Percentiles rank a stretch among this genome's conserved stretches.
Conservation (phyloP, 768 basidiomycete species). For the Trametes cubensis region DNA sequence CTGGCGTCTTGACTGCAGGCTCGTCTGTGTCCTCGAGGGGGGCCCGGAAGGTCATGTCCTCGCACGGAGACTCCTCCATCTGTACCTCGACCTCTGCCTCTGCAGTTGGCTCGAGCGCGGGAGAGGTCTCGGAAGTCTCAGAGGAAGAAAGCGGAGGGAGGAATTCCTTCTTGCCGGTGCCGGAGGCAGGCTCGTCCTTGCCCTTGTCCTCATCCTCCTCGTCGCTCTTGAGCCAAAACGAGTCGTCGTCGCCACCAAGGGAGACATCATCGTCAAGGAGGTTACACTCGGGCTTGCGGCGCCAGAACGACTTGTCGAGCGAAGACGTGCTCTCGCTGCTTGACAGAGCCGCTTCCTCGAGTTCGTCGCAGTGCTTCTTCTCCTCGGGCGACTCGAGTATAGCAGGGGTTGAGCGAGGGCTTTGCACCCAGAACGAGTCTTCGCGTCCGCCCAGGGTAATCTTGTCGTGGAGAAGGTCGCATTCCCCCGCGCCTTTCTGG, state of each 20-base stretch:
- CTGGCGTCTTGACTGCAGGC: too few relatives aligned
- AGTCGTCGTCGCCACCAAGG: not conserved
- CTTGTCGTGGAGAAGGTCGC: not conserved
- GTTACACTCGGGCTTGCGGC: not conserved
- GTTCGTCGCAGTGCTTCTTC: not conserved
- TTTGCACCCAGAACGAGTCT: not conserved
- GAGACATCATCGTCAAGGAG: not conserved
- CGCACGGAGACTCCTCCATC: too few relatives aligned
- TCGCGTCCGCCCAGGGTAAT: not conserved
- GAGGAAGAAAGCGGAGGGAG: too few relatives aligned
- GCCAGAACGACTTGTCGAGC: not conserved
- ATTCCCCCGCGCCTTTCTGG: too few relatives aligned
- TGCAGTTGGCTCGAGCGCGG: too few relatives aligned
- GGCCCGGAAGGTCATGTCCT: too few relatives aligned
- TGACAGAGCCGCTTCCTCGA: not conserved
- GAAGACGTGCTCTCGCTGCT: not conserved
- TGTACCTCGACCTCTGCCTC: too few relatives aligned
- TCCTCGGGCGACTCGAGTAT: too few relatives aligned
- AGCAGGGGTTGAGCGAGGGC: not conserved
- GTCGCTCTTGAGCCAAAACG: not conserved
- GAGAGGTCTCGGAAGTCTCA: too few relatives aligned
- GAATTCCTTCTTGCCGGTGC: too few relatives aligned
- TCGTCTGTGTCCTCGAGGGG: too few relatives aligned
- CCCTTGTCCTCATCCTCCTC: not conserved
- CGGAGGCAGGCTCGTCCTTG: not conserved